Evolutionary conservation across 768 basidiomycete genomes (phyloP).

Genomic region (Coprinellus micaceus): DNA sequence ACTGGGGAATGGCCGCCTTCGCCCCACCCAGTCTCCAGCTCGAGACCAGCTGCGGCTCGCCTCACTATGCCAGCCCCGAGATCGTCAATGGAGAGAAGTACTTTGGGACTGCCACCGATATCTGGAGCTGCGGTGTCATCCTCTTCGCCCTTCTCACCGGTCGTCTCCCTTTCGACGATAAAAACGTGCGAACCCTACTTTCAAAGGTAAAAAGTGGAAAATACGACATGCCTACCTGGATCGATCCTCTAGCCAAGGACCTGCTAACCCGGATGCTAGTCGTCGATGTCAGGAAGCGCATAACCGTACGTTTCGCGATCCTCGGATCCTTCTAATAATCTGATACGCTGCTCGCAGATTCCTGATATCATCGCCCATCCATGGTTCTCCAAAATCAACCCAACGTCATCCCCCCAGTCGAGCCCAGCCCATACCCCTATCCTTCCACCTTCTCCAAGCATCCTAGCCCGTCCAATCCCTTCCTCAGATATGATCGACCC

Average conservation of each 20-base stretch:
- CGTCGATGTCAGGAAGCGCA: slow-evolving; percentile 75
- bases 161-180: slow-evolving; percentile 91
- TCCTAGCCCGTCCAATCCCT: slow-evolving; percentile 65
- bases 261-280: slow-evolving; percentile 84
- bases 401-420: slow-evolving; percentile 20
- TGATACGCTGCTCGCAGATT: slow-evolving; percentile 53
- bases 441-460: slow-evolving; percentile 60
- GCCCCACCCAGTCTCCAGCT: slow-evolving; percentile 80
- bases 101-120: slow-evolving; percentile 85
- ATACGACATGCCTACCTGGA: slow-evolving; percentile 77
- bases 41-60: slow-evolving; percentile 94
- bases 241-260: slow-evolving; percentile 83
- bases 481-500: slow-evolving; percentile 69
- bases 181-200: slow-evolving; percentile 72
- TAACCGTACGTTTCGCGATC: slow-evolving; percentile 56
- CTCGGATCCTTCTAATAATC: background rate
- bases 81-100: slow-evolving; percentile 91
- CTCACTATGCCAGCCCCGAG: slow-evolving; percentile 96
- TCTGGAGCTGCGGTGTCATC: slow-evolving; percentile 96
- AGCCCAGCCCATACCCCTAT: slow-evolving; percentile 32
- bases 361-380: slow-evolving; percentile 82
- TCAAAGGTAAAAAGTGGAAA: slow-evolving; percentile 83
- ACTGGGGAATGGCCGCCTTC: slow-evolving; percentile 98
- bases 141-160: slow-evolving; percentile 88
- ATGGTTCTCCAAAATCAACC: slow-evolving; percentile 61